Base-by-base conservation (phyloP, 768 basidiomycete species). In the Hortiboletus flavorubellus region DNA sequence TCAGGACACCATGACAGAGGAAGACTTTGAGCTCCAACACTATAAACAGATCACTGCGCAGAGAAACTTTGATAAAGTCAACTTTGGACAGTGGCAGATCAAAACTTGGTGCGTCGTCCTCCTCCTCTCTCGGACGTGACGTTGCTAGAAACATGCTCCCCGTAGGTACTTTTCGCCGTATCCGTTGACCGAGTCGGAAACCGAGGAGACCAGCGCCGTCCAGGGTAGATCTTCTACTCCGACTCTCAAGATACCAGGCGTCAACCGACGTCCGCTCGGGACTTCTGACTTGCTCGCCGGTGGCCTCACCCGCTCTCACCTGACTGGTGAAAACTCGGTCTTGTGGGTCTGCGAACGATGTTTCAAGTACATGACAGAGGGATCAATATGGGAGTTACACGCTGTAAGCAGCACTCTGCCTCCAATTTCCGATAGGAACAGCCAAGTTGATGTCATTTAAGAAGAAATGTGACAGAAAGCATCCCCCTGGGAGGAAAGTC, bases 321-420 rank as follows among this genome's bases (percentile, higher is more conserved):
- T 66, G 16, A 54, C 65, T 15, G 78, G 74, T 4, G 84, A 84
- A 58, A 77, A 77, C 46, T 72, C 82, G 16, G 72, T 75, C 33
- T 71, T 95, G 18, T 94, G 86, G 82, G 91, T 95, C 6, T 96
- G 93, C 67, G 89, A 94, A 61, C 81, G 84, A 57, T 99, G 96
- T 74, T 97, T 98, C 85, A 98, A 97, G 74, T 99, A 99, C 67
- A 92, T 94, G 87, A 76, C 84, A 2, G 87, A 92, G 44, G 81
- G 83, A 15, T 70, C 74, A 2, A 75, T 77, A 21, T 95, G 89
- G 84, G 87, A 84, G 57, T 77, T 86, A 56, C 87, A 90, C 62
- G 78, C 81, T 41, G 80, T 87, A 63, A 64, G 81, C 71, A 21
- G 8, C 33, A 30, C 39, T 11, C 46, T 4, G 38, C 31, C 55